Evolutionary conservation across 805 yeast genomes (phyloP), one percentile per base, ranked within the genome.

Genomic region (Saturnispora serradocipensis): DNA sequence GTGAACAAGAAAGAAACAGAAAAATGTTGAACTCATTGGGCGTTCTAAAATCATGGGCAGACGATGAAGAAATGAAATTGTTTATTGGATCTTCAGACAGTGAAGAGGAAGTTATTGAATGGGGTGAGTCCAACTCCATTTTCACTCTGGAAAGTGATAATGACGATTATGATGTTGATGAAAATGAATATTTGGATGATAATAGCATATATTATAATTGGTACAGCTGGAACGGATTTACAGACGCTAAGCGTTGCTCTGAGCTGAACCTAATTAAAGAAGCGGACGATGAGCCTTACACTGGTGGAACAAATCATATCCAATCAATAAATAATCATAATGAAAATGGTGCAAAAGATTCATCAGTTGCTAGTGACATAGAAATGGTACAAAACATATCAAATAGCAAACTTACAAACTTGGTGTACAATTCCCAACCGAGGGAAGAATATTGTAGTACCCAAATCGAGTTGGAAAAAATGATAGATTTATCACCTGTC

Each of bases 1-100:
- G 56, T 20, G 55, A 48, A 8, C 47, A 51, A 8, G 62, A 63
- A 45, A 55, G 59, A 27, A 47, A 42, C 4, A 49, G 50, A 25
- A 54, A 54, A 43, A 54, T 56, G 54, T 20, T 56, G 13, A 49
- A 50, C 6, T 52, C 43, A 15, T 35, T 38, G 34, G 54, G 51
- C 40, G 57, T 51, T 13, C 54, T 56, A 18, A n/a, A 53, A 27
- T 58, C 61, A 13, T 59, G 59, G 55, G 64, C 63, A 2, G 59
- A 56, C 36, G 57, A 57, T 28, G 61, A 55, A 3, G 66, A 61
- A 48, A 34, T 64, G 30, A 58, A 56, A 43, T 45, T 58, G 22
- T 59, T 61, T 28, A 35, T 62, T 13, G 59, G 54, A 3, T 50
- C 54, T 6, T 49, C 53, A 16, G 58, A 51, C 8, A 52, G 46